A percentile compares a stretch with the other conserved stretches of the same genome.
Conservation (phyloP, 2,329 filamentous ascomycete genomes). For the Aspergillus neotritici region DNA sequence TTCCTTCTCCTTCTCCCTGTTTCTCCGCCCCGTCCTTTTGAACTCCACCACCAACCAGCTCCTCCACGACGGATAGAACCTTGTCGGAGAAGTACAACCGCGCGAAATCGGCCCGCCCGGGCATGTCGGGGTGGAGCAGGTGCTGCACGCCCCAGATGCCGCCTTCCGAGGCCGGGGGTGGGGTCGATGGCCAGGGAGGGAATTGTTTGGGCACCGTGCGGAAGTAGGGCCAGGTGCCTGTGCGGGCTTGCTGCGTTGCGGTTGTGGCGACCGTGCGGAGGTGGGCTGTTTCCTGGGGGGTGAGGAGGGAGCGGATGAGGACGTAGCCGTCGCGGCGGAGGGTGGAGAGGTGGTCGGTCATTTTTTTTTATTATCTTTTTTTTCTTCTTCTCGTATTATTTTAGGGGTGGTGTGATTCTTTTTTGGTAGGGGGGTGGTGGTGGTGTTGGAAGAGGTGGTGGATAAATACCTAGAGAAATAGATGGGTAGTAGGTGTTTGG, state of each 20-base stretch:
- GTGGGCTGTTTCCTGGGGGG: constrained; percentile 48
- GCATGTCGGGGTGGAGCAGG: constrained; percentile 68
- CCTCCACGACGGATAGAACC: constrained; percentile 58
- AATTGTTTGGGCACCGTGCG: constrained; percentile 86
- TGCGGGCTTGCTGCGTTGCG: constrained; percentile 57
- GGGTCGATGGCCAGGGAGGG: constrained; percentile 68
- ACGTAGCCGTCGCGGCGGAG: constrained; percentile 73
- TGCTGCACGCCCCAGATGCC: constrained; percentile 91
- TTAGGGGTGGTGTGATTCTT: background rate
- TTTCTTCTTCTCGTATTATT: background rate
- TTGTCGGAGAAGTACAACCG: constrained; percentile 65
- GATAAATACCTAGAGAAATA: too few species aligned
- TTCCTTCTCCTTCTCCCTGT: constrained; percentile 28
- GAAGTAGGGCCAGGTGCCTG: constrained; percentile 73
- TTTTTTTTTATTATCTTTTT: constrained; percentile 3
- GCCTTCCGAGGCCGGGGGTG: constrained; percentile 41
- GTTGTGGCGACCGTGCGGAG: constrained; percentile 57
- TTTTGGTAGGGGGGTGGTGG: background rate
- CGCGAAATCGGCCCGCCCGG: constrained; percentile 57
- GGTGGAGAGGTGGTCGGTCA: constrained; percentile 39
- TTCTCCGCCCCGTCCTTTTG: background rate
- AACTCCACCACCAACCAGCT: constrained; percentile 51
- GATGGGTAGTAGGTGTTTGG: too few species aligned
- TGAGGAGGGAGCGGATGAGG: constrained; percentile 61
- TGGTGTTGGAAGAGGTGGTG: background rate